Base-by-base conservation (phyloP, 495 filamentous ascomycete species). In the Penicillium riverlandense region DNA sequence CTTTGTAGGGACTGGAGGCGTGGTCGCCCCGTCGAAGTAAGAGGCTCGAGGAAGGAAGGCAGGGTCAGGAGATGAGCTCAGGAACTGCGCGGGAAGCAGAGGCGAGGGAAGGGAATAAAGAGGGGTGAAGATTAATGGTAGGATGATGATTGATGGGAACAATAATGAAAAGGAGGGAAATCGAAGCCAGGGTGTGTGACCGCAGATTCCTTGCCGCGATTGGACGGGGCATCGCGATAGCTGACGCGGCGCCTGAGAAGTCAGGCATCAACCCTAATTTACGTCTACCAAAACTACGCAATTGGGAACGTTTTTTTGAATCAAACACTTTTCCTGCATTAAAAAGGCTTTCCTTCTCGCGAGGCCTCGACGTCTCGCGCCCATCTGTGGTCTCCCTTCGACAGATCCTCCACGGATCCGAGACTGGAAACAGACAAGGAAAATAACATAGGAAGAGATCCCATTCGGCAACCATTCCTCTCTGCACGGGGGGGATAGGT, bases 401-500 rank as follows among this genome's bases (percentile, higher is more conserved):
- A 61, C 50, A 52, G 47, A 65, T 61, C 61, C 66, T 62, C 65
- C 58, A 51, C 54, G 58, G 70, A 62, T 66, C 66, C 66, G 58
- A 65, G 57, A 65, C 62, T 63, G 45, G 45, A 49, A 46, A 60
- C 49, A 60, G 38, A 45, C 43, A 48, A 52, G 59, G 46, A 62
- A 59, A 55, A 38, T 58, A 52, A 54, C 55, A 50, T 50, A 56
- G 61, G 54, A 61, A 51, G 51, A 54, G 58, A 53, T 59, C 51
- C 62, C 53, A 49, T 58, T 65, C 45, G 48, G 48, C 48, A 53
- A 57, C 53, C 49, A 52, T 59, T 47, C 58, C 53, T 56, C 61
- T 66, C 62, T 58, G 57, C 53, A 57, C 62, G 55, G 32, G 58
- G 57, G 58, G 64, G 62, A 67, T 58, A 71, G 65, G 61, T 70